A percentile compares a stretch with the other conserved stretches of the same genome.
Conservation (phyloP, 2,329 filamentous ascomycete genomes). For the Pseudogymnoascus sp. region DNA sequence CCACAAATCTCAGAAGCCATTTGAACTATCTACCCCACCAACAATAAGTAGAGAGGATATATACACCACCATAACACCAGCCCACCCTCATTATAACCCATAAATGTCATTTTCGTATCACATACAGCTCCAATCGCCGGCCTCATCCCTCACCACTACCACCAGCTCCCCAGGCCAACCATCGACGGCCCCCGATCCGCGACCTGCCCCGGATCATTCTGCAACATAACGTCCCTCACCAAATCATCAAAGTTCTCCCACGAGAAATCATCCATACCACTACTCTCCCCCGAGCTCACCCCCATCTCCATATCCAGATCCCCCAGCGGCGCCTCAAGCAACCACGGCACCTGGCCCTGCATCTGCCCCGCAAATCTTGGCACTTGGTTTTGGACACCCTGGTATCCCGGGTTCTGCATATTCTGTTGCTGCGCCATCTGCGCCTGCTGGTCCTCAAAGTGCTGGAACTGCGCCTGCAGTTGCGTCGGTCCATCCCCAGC, state of each 20-base stretch:
- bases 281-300: conserved; percentile 10
- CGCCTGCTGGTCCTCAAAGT: conserved; percentile 14
- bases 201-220: conserved; percentile 16
- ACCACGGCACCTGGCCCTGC: conserved; percentile 14
- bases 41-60: background rate
- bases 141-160: conserved; percentile 15
- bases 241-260: conserved; percentile 33
- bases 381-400: background rate
- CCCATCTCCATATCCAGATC: conserved; percentile 27
- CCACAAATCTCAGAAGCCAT: background rate
- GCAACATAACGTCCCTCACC: conserved; percentile 27
- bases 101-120: background rate
- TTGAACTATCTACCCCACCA: background rate
- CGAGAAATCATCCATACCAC: conserved; percentile 22
- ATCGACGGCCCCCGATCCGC: conserved; percentile 18
- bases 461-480: background rate
- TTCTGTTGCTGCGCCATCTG: conserved; percentile 8
- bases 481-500: background rate
- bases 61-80: background rate
- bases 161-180: conserved; percentile 25
- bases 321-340: conserved; percentile 22
- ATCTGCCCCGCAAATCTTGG: background rate
- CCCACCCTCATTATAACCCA: background rate
- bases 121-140: background rate
- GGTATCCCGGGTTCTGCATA: background rate